Percentiles rank a stretch among this genome's conserved stretches.
phyloP scores from a whole-genome alignment of 495 filamentous ascomycete species.

The Daldinia caldariorum region DNA sequence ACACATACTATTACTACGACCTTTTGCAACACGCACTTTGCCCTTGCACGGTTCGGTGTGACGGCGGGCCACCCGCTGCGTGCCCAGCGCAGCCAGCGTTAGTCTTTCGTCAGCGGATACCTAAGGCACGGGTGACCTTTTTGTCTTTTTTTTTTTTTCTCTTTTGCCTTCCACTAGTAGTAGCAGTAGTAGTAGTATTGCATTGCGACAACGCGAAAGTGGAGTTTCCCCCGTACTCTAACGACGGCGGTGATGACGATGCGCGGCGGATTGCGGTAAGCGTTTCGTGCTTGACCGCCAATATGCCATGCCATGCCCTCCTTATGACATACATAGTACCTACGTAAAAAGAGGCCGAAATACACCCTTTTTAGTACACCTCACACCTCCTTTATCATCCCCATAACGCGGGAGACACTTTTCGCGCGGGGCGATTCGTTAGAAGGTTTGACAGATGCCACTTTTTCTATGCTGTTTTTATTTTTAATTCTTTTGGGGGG shows the following conservation, averaged over 20 bases:
- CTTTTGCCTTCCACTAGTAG: background rate
- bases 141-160: too few relatives aligned
- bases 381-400: background rate
- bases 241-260: slow-evolving; percentile 24
- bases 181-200: too few relatives aligned
- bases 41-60: slow-evolving; percentile 11
- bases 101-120: too few relatives aligned
- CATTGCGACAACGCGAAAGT: background rate
- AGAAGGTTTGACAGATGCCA: background rate
- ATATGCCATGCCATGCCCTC: slow-evolving; percentile 11
- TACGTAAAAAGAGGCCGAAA: background rate
- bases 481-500: background rate
- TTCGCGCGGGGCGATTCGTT: background rate
- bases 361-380: background rate
- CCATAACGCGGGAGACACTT: background rate
- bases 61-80: slow-evolving; percentile 5
- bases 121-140: too few relatives aligned
- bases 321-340: slow-evolving; percentile 24
- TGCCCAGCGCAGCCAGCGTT: background rate
- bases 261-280: slow-evolving; percentile 25
- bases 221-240: background rate
- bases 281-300: slow-evolving; percentile 22
- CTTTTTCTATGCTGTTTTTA: background rate
- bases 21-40: background rate
- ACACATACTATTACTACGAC: too few relatives aligned